Evolutionary conservation across 2,329 filamentous ascomycete genomes (phyloP).

Genomic region (Shiraia sp.): DNA sequence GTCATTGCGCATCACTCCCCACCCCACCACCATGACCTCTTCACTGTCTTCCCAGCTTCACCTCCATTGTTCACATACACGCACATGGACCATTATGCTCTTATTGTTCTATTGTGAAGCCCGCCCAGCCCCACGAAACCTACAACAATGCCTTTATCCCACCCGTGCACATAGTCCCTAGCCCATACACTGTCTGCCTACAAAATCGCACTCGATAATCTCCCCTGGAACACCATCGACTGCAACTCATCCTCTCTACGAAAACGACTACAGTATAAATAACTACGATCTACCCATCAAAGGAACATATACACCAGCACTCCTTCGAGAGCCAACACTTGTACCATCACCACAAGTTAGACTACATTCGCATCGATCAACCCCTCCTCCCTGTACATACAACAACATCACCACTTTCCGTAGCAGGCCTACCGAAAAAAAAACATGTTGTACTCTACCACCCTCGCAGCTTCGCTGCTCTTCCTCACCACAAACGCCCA

Average conservation of each 20-base stretch:
- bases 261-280: constrained; percentile 6
- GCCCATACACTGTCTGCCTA: constrained; percentile 11
- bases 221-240: constrained; percentile 15
- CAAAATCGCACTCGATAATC: constrained; percentile 10
- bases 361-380: constrained; percentile 10
- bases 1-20: no score
- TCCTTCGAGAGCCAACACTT: constrained; percentile 5
- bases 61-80: constrained; percentile 18
- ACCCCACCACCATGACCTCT: constrained; percentile 2
- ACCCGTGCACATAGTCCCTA: neutral
- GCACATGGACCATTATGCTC: constrained; percentile 7
- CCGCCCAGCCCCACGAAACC: constrained; percentile 9
- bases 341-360: constrained; percentile 6
- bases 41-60: constrained; percentile 18
- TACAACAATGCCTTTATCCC: constrained; percentile 15
- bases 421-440: constrained; percentile 6
- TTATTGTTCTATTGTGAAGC: constrained; percentile 27
- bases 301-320: constrained; percentile 2
- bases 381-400: no score
- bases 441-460: constrained; percentile 12
- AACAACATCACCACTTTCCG: neutral
- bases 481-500: constrained; percentile 68
- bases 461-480: constrained; percentile 30
- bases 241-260: constrained; percentile 4
- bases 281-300: neutral